Percentiles rank a stretch among this genome's conserved stretches.
These are phyloP conservation scores for Cercospora beticola DNA, from an alignment of 2,329 filamentous ascomycete species.

Conservation along the genomic window DNA sequence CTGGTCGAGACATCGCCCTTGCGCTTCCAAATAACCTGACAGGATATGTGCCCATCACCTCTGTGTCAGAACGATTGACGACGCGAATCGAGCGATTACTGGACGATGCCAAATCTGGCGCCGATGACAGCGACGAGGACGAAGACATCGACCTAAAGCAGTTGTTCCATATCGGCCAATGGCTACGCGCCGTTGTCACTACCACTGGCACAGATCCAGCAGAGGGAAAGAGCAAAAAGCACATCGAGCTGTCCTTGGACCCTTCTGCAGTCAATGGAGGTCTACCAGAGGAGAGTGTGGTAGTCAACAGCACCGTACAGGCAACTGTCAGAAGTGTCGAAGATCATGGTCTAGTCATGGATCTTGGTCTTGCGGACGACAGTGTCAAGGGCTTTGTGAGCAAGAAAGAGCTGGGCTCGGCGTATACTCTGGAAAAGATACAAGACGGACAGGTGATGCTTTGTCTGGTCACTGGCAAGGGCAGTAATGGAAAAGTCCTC, in stretches of 20 bases:
- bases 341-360: conserved; percentile 93
- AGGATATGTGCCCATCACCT: conserved; percentile 86
- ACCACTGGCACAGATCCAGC: conserved; percentile 70
- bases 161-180: conserved; percentile 82
- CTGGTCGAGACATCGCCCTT: conserved; percentile 72
- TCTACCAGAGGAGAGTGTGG: conserved; percentile 69
- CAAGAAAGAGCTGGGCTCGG: conserved; percentile 73
- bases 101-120: conserved; percentile 55
- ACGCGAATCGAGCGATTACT: conserved; percentile 68
- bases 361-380: conserved; percentile 70
- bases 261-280: conserved; percentile 77
- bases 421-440: conserved; percentile 64
- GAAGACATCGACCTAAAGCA: conserved; percentile 68
- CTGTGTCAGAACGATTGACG: conserved; percentile 80
- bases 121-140: conserved; percentile 55
- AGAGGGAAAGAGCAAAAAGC: conserved; percentile 67
- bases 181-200: conserved; percentile 77
- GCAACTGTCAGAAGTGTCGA: conserved; percentile 89
- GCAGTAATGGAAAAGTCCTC: conserved; percentile 75
- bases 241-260: conserved; percentile 82
- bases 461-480: conserved; percentile 74
- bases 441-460: conserved; percentile 83
- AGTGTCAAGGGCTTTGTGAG: conserved; percentile 79
- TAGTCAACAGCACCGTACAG: conserved; percentile 76
- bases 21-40: conserved; percentile 89